Base-by-base conservation (phyloP, 805 yeast genomes). In the Zygoascus biomembranicola region DNA sequence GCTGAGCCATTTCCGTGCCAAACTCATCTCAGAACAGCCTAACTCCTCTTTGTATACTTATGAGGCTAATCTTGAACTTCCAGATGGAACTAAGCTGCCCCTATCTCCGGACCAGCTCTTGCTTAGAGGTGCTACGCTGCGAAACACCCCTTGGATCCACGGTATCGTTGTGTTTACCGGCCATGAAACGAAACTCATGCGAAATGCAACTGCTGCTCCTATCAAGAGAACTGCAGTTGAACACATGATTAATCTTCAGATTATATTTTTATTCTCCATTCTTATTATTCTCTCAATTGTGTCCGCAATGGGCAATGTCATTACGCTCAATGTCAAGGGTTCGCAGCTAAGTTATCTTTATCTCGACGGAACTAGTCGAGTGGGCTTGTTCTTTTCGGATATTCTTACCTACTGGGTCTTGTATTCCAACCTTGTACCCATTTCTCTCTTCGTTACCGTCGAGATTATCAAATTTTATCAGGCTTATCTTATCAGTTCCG, bases 141-240 rank as follows among this genome's bases (percentile, higher is more conserved):
- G 97, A 69, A 94, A 94, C 65, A 95, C 99, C 0, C 87, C 83
- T 44, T 94, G 97, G 97, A 81, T 94, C 44, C 87, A 87, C 62
- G 99, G 99, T 20, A 76, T 89, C 50, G 97, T 88, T 1, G 81
- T 94, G 0, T 94, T 92, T 67, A 94, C 99, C 0, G 99, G 99
- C 19, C 99, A 95, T 67, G 99, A 94, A 71, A 94, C 99, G 0
- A 94, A 94, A 65, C 76, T 94, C 59, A 92, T 94, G 98, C 81
- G 99, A 66, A 94, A 94, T 72, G 99, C 99, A 18, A 90, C 98
- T 1, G 97, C 99, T 1, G 84, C 99, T 1, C 99, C 99, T 10
- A 95, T 94, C 63, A 94, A 94, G 67, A 79, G 95, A 63, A 94
- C 99, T 0, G 96, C 96, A 26, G 97, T 95, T 13, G 99, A 94